These are phyloP conservation scores for Suillus americanus DNA, from an alignment of 768 basidiomycete genomes.

Conservation along the genomic window DNA sequence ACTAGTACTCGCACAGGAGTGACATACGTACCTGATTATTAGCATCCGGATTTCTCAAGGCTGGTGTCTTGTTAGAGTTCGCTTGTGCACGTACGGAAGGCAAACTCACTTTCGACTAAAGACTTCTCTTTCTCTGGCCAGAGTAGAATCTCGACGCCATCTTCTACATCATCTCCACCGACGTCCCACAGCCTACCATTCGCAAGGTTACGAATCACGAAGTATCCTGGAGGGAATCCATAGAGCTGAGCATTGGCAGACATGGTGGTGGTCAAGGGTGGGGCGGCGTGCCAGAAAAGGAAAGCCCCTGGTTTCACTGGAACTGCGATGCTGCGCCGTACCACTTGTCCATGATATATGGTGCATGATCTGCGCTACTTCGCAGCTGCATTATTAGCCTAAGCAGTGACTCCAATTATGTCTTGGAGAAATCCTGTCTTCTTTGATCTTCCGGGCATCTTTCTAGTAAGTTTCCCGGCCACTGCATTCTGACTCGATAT, in stretches of 20 bases:
- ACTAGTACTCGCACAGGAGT: not conserved
- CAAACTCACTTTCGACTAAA: conserved; percentile 68
- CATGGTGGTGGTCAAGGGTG: conserved; percentile 5
- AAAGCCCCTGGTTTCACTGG: not conserved
- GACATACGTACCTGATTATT: conserved; percentile 64
- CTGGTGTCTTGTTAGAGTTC: conserved; percentile 33
- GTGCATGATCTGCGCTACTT: not conserved
- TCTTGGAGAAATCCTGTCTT: not conserved
- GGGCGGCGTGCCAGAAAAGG: not conserved
- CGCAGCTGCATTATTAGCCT: not conserved
- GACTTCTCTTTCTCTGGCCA: conserved; percentile 76
- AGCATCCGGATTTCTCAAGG: conserved; percentile 61
- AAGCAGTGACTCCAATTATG: not conserved
- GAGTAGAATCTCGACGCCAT: conserved; percentile 50
- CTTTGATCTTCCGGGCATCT: not conserved
- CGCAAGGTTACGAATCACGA: conserved; percentile 37
- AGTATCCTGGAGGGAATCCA: conserved; percentile 40
- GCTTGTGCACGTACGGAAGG: not conserved
- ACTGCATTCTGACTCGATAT: conserved; percentile 15
- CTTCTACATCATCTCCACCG: conserved; percentile 30
- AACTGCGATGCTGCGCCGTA: not conserved
- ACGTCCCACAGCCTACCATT: conserved; percentile 39
- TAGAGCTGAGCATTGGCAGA: conserved; percentile 25
- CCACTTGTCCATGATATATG: not conserved
- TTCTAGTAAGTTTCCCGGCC: not conserved